Evolutionary conservation across 2,329 filamentous ascomycete species (phyloP).

Genomic region (Botrytis cinerea): DNA sequence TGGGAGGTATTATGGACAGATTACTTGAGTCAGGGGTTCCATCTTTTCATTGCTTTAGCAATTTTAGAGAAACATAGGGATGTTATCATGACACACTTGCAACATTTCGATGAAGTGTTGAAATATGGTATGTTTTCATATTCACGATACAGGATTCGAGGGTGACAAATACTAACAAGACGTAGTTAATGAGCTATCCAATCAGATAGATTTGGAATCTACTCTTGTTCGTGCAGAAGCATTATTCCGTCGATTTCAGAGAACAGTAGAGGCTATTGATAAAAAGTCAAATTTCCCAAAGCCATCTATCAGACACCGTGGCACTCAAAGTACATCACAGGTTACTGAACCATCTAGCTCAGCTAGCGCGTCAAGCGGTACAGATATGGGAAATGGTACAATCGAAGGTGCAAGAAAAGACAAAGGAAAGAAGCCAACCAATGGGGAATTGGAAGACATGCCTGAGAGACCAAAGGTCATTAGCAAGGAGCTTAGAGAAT

Average conservation of each 20-base stretch:
- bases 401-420: constrained; percentile 24
- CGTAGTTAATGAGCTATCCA: constrained; percentile 89
- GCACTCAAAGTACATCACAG: not conserved
- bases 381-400: constrained; percentile 35
- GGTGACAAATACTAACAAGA: constrained; percentile 12
- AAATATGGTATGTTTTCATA: constrained; percentile 74
- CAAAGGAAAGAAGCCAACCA: constrained; percentile 25
- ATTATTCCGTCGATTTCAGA: constrained; percentile 84
- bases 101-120: constrained; percentile 94
- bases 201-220: constrained; percentile 85
- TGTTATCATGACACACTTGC: constrained; percentile 91
- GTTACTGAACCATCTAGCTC: not conserved
- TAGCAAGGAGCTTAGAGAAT: constrained; percentile 60
- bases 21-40: constrained; percentile 83
- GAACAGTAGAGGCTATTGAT: constrained; percentile 87
- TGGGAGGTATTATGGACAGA: constrained; percentile 98
- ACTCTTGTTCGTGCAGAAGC: constrained; percentile 86
- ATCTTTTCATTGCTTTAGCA: constrained; percentile 89
- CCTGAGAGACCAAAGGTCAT: constrained; percentile 52
- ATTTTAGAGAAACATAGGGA: constrained; percentile 96
- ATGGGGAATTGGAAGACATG: constrained; percentile 36
- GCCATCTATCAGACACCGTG: constrained; percentile 45
- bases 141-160: not conserved
- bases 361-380: constrained; percentile 6
- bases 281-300: constrained; percentile 84